Conservation (phyloP, 1,284 basidiomycete species). For the Cryptococcus sp. region DNA sequence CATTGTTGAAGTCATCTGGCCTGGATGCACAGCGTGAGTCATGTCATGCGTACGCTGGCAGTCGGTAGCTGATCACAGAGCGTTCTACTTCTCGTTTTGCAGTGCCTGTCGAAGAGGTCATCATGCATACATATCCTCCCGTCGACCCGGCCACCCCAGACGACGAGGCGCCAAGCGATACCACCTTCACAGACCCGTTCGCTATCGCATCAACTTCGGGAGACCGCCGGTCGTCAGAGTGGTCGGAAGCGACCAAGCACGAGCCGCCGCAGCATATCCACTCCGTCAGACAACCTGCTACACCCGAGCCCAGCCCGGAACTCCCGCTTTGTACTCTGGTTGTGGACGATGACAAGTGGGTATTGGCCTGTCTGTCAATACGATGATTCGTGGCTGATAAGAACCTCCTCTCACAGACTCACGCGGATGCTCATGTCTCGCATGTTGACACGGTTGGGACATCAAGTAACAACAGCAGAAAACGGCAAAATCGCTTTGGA, state of each 20-base stretch:
- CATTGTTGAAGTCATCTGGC: constrained; percentile 22
- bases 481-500: constrained; percentile 80
- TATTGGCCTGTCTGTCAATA: not conserved
- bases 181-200: constrained; percentile 23
- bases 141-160: constrained; percentile 12
- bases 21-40: constrained; percentile 9
- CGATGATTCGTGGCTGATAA: not conserved
- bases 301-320: constrained; percentile 19
- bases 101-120: constrained; percentile 25
- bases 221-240: constrained; percentile 18
- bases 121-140: constrained; percentile 24
- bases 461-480: constrained; percentile 76
- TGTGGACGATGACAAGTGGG: constrained; percentile 55
- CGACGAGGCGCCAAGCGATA: constrained; percentile 8
- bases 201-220: constrained; percentile 7
- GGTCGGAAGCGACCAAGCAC: constrained; percentile 11
- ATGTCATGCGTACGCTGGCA: not conserved
- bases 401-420: constrained; percentile 56
- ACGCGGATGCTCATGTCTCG: constrained; percentile 81
- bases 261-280: not conserved
- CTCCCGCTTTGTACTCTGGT: constrained; percentile 47
- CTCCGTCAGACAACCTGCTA: not conserved
- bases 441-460: constrained; percentile 75
- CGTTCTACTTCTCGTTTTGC: not conserved
- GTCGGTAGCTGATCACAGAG: too few species aligned